phyloP scores from a whole-genome alignment of 805 yeast species.

The Pichia exigua region DNA sequence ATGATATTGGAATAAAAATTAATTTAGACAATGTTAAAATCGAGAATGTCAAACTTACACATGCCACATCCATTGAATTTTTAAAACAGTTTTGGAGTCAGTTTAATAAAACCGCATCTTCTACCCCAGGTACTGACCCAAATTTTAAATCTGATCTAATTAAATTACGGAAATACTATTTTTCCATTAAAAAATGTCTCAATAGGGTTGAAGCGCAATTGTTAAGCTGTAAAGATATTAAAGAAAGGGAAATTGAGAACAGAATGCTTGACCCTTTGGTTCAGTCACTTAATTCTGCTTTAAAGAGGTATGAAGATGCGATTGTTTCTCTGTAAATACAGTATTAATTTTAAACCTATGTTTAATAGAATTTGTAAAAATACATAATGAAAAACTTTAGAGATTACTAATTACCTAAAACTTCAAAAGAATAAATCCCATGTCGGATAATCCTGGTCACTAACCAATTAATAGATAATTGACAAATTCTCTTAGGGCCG shows the following conservation, averaged over 20 bases:
- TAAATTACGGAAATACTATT: conserved; percentile 37
- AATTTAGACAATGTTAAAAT: conserved; percentile 19
- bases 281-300: conserved; percentile 39
- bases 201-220: conserved; percentile 33
- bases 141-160: conserved; percentile 26
- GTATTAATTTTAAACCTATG: no score
- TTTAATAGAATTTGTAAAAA: no score
- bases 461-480: no score
- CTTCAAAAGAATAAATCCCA: no score
- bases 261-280: conserved; percentile 36
- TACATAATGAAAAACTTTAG: not conserved
- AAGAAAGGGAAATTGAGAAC: conserved; percentile 13
- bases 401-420: no score
- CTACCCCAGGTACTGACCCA: conserved; percentile 24
- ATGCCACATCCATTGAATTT: conserved; percentile 69
- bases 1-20: conserved; percentile 26
- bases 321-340: conserved; percentile 15
- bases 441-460: no score
- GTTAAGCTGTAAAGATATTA: conserved; percentile 9
- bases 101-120: conserved; percentile 33
- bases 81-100: conserved; percentile 68
- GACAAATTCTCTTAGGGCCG: no score
- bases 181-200: conserved; percentile 41
- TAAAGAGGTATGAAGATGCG: conserved; percentile 37
- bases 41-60: conserved; percentile 52